Conservation (phyloP, 345 rosid species). For the Eucalyptus virginea region DNA sequence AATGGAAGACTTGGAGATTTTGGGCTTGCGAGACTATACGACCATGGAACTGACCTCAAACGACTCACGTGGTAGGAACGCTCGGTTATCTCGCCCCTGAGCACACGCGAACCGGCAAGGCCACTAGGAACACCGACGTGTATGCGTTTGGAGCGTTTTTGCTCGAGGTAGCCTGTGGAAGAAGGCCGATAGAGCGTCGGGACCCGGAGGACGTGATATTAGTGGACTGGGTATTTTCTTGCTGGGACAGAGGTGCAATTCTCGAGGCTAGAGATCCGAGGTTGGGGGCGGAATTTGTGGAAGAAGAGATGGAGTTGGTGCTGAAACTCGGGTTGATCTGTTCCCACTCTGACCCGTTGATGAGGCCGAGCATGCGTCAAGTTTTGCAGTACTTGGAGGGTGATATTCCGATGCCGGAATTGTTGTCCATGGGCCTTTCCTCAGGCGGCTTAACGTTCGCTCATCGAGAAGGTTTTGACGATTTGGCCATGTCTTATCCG, state of each 20-base stretch:
- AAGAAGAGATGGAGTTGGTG: slow-evolving; percentile 26
- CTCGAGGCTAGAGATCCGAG: slow-evolving; percentile 20
- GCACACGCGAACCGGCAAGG: slow-evolving; percentile 26
- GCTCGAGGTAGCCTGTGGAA: slow-evolving; percentile 42
- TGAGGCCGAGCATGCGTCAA: slow-evolving; percentile 20
- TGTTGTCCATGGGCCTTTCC: not conserved
- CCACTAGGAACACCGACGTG: slow-evolving; percentile 24
- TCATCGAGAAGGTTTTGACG: not conserved
- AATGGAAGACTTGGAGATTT: slow-evolving; percentile 36
- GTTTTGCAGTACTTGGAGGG: slow-evolving; percentile 5
- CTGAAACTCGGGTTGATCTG: slow-evolving; percentile 30
- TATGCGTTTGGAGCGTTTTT: slow-evolving; percentile 32
- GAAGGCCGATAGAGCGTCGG: slow-evolving; percentile 16
- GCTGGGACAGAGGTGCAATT: slow-evolving; percentile 16
- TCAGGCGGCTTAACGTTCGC: not conserved
- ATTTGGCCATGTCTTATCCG: not conserved
- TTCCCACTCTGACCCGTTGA: slow-evolving; percentile 9
- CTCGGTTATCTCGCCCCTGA: slow-evolving; percentile 48
- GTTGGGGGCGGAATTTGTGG: slow-evolving; percentile 1
- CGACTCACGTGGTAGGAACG: slow-evolving; percentile 30
- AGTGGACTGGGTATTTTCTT: slow-evolving; percentile 24
- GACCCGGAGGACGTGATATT: slow-evolving; percentile 1
- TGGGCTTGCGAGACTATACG: slow-evolving; percentile 31
- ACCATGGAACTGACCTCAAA: slow-evolving; percentile 24
- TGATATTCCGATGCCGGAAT: not conserved